Percentiles rank a stretch among this genome's conserved stretches.
phyloP scores from a whole-genome alignment of 352 stramenopile species.

The Pythium pectinolyticum region DNA sequence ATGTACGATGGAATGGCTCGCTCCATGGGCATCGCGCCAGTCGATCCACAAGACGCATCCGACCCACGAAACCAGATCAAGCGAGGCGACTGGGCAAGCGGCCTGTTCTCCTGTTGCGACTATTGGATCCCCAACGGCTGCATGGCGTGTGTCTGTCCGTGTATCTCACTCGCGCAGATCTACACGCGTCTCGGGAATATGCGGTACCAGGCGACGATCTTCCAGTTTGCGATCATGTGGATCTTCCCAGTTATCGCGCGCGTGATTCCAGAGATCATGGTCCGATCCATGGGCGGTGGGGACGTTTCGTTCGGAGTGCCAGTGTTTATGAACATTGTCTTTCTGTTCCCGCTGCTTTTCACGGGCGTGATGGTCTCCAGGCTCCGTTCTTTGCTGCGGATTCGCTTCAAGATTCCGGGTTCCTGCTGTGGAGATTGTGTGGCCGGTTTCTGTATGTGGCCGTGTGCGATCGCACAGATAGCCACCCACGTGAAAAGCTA shows the following conservation, averaged over 20 bases:
- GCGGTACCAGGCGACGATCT: conserved; percentile 25
- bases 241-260: conserved; percentile 17
- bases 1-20: conserved; percentile 9
- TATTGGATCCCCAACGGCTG: conserved; percentile 52
- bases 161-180: conserved; percentile 52
- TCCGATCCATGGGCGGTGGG: neutral
- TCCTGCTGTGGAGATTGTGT: conserved; percentile 28
- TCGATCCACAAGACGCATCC: neutral
- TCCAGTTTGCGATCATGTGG: conserved; percentile 31
- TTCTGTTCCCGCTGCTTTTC: conserved; percentile 12
- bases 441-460: conserved; percentile 32
- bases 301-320: neutral
- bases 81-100: neutral
- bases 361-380: conserved; percentile 26
- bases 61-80: conserved; percentile 16
- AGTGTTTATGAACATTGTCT: neutral
- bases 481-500: conserved; percentile 63
- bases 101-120: too few relatives aligned
- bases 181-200: conserved; percentile 36
- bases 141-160: conserved; percentile 48
- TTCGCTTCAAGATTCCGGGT: conserved; percentile 44
- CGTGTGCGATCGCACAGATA: conserved; percentile 53
- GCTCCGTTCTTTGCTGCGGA: conserved; percentile 39
- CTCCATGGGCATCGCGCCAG: conserved; percentile 3
- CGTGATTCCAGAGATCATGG: neutral